Evolutionary conservation across 257 asterid genomes (phyloP).

Genomic region (Solanum tarijense): DNA sequence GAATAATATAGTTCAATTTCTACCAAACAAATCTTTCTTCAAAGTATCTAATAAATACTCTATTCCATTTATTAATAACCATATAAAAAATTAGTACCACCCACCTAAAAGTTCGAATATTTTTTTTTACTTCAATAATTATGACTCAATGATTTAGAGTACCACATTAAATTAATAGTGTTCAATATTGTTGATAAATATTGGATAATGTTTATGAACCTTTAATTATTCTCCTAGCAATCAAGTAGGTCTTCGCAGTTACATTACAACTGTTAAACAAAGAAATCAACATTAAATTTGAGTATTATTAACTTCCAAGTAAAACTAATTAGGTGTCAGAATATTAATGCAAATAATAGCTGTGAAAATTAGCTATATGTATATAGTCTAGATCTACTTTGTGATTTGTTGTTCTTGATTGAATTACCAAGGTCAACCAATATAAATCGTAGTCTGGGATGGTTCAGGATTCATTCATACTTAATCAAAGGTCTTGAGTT

Average conservation of each 20-base stretch:
- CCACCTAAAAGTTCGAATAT: not conserved
- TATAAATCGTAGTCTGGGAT: no score
- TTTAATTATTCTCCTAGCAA: not conserved
- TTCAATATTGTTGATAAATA: not conserved
- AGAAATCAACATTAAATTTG: not conserved
- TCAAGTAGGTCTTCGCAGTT: not conserved
- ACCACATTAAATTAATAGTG: not conserved
- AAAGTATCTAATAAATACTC: not conserved
- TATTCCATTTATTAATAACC: not conserved
- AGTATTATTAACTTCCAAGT: not conserved
- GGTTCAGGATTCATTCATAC: fast-evolving
- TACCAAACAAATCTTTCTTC: not conserved
- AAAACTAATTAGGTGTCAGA: not conserved
- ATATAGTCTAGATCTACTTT: not conserved
- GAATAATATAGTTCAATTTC: not conserved
- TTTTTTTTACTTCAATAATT: not conserved
- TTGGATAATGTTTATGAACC: not conserved
- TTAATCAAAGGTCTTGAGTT: no score
- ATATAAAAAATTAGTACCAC: not conserved
- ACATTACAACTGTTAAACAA: not conserved
- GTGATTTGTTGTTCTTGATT: not conserved
- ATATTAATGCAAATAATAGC: not conserved
- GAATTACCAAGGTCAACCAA: not conserved
- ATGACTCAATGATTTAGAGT: not conserved
- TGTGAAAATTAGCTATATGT: not conserved